phyloP scores from a whole-genome alignment of 495 filamentous ascomycete species.

The Hypoxylon perforatum region DNA sequence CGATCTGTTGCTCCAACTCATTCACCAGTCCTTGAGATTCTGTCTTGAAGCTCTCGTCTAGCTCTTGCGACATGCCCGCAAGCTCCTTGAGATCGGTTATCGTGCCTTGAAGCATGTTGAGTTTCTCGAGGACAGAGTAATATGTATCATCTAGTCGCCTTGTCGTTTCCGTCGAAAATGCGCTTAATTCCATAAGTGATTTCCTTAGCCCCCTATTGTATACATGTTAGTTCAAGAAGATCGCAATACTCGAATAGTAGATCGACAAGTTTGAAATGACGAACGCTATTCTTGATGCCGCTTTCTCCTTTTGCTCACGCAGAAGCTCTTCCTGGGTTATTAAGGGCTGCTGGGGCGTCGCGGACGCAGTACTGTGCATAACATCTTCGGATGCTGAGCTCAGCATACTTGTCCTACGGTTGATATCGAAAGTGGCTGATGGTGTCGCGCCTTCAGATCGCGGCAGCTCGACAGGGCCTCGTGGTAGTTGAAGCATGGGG shows the following conservation, averaged over 20 bases:
- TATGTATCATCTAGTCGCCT: constrained; percentile 86
- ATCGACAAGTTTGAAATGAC: constrained; percentile 8
- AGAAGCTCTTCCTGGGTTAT: constrained; percentile 49
- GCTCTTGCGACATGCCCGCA: constrained; percentile 66
- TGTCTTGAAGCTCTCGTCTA: constrained; percentile 70
- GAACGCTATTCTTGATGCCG: constrained; percentile 55
- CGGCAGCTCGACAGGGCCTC: constrained; percentile 52
- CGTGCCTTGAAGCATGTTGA: constrained; percentile 73
- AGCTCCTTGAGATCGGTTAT: constrained; percentile 77
- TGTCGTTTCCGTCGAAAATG: constrained; percentile 67
- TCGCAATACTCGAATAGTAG: neutral
- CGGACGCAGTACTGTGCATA: constrained; percentile 4
- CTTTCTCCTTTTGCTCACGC: constrained; percentile 54
- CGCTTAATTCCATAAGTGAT: constrained; percentile 55
- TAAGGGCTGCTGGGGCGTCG: constrained; percentile 20
- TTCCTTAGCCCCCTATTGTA: constrained; percentile 53
- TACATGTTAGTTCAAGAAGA: constrained; percentile 26
- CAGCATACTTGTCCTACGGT: constrained; percentile 53
- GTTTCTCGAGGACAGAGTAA: constrained; percentile 83
- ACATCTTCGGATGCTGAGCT: constrained; percentile 47
- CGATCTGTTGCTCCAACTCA: constrained; percentile 74
- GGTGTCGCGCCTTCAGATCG: constrained; percentile 58
- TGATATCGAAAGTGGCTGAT: constrained; percentile 53
- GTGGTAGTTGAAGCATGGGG: constrained; percentile 38
- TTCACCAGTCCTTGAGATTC: constrained; percentile 69